phyloP scores from a whole-genome alignment of 306 rosid genomes.

The Begonia fuchsioides region DNA sequence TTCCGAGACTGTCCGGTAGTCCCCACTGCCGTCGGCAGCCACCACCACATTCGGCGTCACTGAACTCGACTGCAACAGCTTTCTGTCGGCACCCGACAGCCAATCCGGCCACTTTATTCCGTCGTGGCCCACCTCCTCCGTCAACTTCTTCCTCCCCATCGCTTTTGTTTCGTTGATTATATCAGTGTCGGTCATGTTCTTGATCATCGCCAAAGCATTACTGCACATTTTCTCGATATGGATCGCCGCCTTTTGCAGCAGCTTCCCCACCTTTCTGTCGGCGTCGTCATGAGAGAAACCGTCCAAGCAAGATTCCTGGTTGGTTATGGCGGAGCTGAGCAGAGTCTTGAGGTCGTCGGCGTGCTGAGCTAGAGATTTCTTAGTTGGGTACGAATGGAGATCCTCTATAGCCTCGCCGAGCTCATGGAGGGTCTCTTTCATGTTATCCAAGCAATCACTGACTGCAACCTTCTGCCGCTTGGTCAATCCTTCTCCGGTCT shows the following conservation, averaged over 20 bases:
- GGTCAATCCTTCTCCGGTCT: constrained; percentile 9
- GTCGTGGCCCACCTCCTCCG: constrained; percentile 10
- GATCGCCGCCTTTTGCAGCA: constrained; percentile 21
- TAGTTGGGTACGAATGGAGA: constrained; percentile 26
- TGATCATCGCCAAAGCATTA: constrained; percentile 61
- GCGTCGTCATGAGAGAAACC: constrained; percentile 59
- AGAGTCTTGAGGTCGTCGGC: too few relatives aligned
- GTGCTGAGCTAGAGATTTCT: constrained; percentile 31
- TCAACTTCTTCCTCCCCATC: constrained; percentile 16
- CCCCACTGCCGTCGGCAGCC: constrained; percentile 75
- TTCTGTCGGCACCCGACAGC: constrained; percentile 51
- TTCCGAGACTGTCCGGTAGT: constrained; percentile 45
- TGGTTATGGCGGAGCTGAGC: constrained; percentile 76
- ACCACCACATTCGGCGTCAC: constrained; percentile 52
- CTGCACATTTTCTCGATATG: constrained; percentile 66
- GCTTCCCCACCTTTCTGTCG: constrained; percentile 30
- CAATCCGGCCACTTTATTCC: constrained; percentile 57
- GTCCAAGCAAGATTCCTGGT: constrained; percentile 76
- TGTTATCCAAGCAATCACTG: constrained; percentile 54
- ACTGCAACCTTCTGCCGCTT: constrained; percentile 45
- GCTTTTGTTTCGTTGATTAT: constrained; percentile 19
- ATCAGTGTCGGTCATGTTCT: constrained; percentile 60
- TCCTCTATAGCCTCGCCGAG: constrained; percentile 26
- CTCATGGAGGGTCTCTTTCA: constrained; percentile 52
- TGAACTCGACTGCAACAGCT: constrained; percentile 32